phyloP scores from a whole-genome alignment of 768 basidiomycete species.

The Suillus subalutaceus region DNA sequence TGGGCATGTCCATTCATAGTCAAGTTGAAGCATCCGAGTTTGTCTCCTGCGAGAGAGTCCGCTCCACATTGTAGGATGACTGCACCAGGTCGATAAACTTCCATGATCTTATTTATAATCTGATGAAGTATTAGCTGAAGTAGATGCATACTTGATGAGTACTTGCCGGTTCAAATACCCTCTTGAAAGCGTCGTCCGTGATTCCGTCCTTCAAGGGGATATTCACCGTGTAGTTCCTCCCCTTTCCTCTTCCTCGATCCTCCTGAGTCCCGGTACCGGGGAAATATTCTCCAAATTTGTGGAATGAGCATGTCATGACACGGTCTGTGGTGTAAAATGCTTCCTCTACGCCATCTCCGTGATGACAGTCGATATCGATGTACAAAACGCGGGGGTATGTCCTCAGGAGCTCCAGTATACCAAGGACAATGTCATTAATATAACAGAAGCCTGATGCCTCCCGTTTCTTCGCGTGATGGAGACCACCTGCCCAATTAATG shows the following conservation, averaged over 20 bases:
- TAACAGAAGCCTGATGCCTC: constrained; percentile 99
- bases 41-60: constrained; percentile 94
- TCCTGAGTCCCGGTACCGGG: constrained; percentile 82
- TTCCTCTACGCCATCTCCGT: constrained; percentile 98
- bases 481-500: constrained; percentile 97
- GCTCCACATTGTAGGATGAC: constrained; percentile 95
- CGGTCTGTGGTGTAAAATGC: constrained; percentile 97
- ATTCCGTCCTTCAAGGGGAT: constrained; percentile 94
- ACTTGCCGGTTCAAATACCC: constrained; percentile 91
- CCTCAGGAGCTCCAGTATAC: constrained; percentile 90
- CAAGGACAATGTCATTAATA: constrained; percentile 96
- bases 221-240: constrained; percentile 89
- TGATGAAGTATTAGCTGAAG: constrained; percentile 31
- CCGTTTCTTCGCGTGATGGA: constrained; percentile 99
- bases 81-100: constrained; percentile 84
- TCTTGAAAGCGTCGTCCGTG: constrained; percentile 83
- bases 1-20: constrained; percentile 95
- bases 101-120: constrained; percentile 85
- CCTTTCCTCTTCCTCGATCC: constrained; percentile 81
- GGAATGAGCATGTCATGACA: constrained; percentile 97
- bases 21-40: constrained; percentile 94
- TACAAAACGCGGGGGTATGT: constrained; percentile 87
- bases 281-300: constrained; percentile 90
- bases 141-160: constrained; percentile 1
- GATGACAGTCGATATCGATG: constrained; percentile 98